phyloP scores from a whole-genome alignment of 176 grass and related monocot genomes.

The Stipa capillata region DNA sequence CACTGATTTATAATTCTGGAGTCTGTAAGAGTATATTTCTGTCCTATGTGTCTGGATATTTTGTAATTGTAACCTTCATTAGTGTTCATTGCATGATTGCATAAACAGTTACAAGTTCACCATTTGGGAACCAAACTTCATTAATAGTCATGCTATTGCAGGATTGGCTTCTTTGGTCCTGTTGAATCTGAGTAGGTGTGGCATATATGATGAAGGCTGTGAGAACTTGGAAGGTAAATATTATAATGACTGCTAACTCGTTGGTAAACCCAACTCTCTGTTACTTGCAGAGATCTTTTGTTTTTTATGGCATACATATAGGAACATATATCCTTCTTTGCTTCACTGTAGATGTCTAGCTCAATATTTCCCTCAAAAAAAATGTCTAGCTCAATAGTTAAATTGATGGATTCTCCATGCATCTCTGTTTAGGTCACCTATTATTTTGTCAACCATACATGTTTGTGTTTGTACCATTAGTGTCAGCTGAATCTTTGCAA shows the following conservation, averaged over 20 bases:
- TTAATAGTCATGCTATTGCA: constrained; percentile 35
- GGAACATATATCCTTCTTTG: neutral
- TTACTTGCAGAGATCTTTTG: neutral
- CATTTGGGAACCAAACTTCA: neutral
- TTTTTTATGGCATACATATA: neutral
- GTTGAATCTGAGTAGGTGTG: constrained; percentile 78
- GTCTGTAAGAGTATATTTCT: too few relatives aligned
- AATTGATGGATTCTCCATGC: neutral
- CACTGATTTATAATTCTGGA: constrained; percentile 2
- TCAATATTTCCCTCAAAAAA: too few relatives aligned
- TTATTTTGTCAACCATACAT: too few relatives aligned
- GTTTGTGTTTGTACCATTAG: neutral
- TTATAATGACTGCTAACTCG: neutral
- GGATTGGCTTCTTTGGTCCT: constrained; percentile 56
- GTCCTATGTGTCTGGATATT: too few relatives aligned
- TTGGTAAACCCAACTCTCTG: neutral
- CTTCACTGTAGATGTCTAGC: neutral
- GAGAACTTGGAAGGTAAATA: constrained; percentile 71
- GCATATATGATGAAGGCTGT: constrained; percentile 73
- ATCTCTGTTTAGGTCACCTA: neutral
- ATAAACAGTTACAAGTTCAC: constrained; percentile 3
- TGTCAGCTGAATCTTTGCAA: neutral
- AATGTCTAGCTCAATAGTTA: neutral
- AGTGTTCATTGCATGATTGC: neutral
- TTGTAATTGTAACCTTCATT: neutral